These are phyloP conservation scores for Globisporangium acanthophoron DNA, from an alignment of 352 stramenopile genomes.

Conservation along the genomic window DNA sequence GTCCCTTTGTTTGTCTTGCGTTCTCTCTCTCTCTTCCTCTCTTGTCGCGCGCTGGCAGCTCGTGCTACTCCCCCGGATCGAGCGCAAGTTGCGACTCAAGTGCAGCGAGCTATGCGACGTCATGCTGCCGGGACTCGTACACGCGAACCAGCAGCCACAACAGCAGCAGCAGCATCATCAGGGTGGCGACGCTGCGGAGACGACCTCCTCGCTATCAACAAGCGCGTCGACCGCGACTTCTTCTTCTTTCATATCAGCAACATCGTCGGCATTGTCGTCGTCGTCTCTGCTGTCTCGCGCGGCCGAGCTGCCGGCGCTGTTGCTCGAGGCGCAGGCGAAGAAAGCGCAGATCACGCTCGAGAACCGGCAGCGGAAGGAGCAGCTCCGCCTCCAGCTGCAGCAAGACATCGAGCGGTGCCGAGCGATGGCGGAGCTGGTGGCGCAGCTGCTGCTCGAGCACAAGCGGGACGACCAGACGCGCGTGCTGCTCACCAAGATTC, in stretches of 20 bases:
- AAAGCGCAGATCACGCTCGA: conserved; percentile 12
- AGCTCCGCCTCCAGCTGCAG: conserved; percentile 13
- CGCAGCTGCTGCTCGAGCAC: conserved; percentile 22
- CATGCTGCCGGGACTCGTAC: conserved; percentile 20
- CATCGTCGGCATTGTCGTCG: neutral
- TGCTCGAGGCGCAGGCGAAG: conserved; percentile 27
- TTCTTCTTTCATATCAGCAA: too few species aligned
- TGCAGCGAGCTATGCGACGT: conserved; percentile 30
- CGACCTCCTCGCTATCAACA: neutral
- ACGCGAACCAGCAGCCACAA: conserved; percentile 1
- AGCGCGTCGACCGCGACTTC: too few species aligned
- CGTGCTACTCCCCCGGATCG: conserved; percentile 21
- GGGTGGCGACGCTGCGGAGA: neutral
- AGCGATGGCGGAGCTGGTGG: conserved; percentile 15
- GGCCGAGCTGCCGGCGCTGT: conserved; percentile 26
- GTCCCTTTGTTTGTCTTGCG: too few species aligned
- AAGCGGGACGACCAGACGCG: conserved; percentile 28
- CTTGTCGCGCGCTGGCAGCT: too few species aligned
- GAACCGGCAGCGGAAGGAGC: conserved; percentile 1
- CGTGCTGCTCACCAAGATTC: conserved; percentile 22
- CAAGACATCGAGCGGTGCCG: conserved; percentile 20
- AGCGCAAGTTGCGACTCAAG: conserved; percentile 23
- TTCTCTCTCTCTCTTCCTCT: too few species aligned
- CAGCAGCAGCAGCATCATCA: too few species aligned
- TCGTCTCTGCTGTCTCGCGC: conserved; percentile 13